Base-by-base conservation (phyloP, 148 eudicot species). In the Tetragonia tetragonoides region DNA sequence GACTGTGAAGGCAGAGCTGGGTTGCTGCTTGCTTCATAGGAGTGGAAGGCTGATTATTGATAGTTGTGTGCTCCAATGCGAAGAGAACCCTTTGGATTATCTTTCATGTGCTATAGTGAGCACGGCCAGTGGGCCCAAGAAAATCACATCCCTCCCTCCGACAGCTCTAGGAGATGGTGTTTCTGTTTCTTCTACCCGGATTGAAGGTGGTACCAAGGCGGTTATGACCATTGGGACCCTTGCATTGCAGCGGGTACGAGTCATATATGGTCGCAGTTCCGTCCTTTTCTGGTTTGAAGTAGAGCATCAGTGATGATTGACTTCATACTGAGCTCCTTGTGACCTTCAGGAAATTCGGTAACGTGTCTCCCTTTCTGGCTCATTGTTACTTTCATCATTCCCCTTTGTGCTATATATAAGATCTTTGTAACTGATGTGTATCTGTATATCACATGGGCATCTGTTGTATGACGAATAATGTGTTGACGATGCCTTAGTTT, bases 141-240 rank as follows among this genome's bases (percentile, higher is more conserved):
- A 82, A 47, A 54, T 86, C 40, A 44, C 85, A 24, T 75, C 93
- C 23, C 63, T 70, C 53, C 75, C 79, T 11, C 40, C 83, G 5
- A 90, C 82, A 81, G 81, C 79, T 44, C 84, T 72, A n/a, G 88
- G 92, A 10, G 92, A 94, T 69, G 86, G 92, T 44, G 92, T 94
- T 65, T 85, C 92, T 14, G 99, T 95, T 71, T 87, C 90, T 75
- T 83, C 87, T 34, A 93, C 97, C 6, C 89, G 93, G 59, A 95
- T 95, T 64, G 97, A 91, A 90, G 99, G 99, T 51, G 99, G 99
- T 59, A 96, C 90, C 11, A 95, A 91, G 76, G 99, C 97, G 16
- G 96, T 93, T 67, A 74, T 87, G 81, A 95, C 94, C 24, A 89
- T 89, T 34, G 99, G 99, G 56, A 87, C 90, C 34, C 85, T 95